Conservation (phyloP, 108 stramenopile genomes). For the Schizochytrium sp. region DNA sequence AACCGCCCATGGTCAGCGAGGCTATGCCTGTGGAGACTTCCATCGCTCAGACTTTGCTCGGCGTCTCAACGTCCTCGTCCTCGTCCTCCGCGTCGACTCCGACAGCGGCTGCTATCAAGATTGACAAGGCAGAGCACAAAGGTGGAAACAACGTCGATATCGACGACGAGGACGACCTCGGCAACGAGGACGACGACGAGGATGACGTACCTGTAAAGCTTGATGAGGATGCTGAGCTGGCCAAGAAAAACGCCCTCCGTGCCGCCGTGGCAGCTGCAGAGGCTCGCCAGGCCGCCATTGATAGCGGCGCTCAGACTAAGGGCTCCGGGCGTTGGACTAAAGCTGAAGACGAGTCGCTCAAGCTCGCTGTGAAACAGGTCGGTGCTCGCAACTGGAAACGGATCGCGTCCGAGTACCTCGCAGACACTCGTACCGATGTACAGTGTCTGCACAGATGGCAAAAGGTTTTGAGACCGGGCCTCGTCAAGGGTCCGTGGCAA, state of each 20-base stretch:
- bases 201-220: too few species aligned
- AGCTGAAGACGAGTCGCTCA: conserved; percentile 87
- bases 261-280: neutral
- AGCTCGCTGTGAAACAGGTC: conserved; percentile 77
- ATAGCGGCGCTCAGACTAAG: neutral
- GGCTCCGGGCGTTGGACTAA: conserved; percentile 83
- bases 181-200: too few species aligned
- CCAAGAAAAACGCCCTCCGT: neutral
- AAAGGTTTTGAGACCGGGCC: conserved; percentile 95
- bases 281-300: neutral
- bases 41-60: too few species aligned
- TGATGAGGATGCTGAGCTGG: too few species aligned
- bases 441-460: conserved; percentile 97
- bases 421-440: conserved; percentile 57
- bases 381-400: conserved; percentile 86
- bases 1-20: too few species aligned
- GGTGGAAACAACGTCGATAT: too few species aligned
- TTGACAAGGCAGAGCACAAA: too few species aligned
- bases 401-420: conserved; percentile 81
- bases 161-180: too few species aligned
- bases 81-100: too few species aligned
- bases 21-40: too few species aligned
- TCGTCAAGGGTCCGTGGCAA: conserved; percentile 98
- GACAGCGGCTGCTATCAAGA: too few species aligned
- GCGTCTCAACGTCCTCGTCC: too few species aligned